A percentile compares a stretch with the other conserved stretches of the same genome.
These are phyloP conservation scores for Onygenales sp. DNA, from an alignment of 2,329 filamentous ascomycete species.

Conservation along the genomic window DNA sequence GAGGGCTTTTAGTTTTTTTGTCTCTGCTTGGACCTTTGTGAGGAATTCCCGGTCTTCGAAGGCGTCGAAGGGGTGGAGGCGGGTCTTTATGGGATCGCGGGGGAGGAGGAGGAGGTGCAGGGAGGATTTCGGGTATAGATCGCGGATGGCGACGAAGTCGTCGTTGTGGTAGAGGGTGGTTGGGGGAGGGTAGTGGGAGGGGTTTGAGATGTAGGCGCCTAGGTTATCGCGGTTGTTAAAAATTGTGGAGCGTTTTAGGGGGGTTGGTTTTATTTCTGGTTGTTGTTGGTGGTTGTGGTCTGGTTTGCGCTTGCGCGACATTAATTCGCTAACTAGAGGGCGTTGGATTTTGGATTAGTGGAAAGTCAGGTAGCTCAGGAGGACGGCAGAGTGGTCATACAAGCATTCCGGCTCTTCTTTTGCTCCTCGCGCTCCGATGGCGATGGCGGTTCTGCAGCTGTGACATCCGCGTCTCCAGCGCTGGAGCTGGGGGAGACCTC, in stretches of 20 bases:
- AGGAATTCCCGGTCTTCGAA: conserved; percentile 65
- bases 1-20: conserved; percentile 50
- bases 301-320: conserved; percentile 10
- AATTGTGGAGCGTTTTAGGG: conserved; percentile 5
- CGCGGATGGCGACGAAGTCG: conserved; percentile 68
- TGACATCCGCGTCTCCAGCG: background rate
- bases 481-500: background rate
- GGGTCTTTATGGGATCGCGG: conserved; percentile 51
- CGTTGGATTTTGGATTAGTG: conserved; percentile 6
- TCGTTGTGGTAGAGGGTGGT: conserved; percentile 57
- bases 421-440: conserved; percentile 13
- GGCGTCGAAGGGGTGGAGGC: conserved; percentile 66
- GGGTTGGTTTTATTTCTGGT: background rate
- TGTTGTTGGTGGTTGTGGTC: conserved; percentile 16
- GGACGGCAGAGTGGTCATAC: background rate
- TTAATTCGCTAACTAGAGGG: conserved; percentile 8
- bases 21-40: conserved; percentile 51
- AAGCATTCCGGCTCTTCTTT: conserved; percentile 10
- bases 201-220: conserved; percentile 56
- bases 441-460: background rate
- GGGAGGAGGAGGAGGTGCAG: conserved; percentile 85
- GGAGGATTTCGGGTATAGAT: conserved; percentile 75
- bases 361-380: background rate
- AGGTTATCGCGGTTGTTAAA: conserved; percentile 52
- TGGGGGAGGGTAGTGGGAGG: conserved; percentile 48